A percentile compares a stretch with the other conserved stretches of the same genome.
Conservation (phyloP, 371 early-diverging fungal genomes). For the Mortierella sp. region DNA sequence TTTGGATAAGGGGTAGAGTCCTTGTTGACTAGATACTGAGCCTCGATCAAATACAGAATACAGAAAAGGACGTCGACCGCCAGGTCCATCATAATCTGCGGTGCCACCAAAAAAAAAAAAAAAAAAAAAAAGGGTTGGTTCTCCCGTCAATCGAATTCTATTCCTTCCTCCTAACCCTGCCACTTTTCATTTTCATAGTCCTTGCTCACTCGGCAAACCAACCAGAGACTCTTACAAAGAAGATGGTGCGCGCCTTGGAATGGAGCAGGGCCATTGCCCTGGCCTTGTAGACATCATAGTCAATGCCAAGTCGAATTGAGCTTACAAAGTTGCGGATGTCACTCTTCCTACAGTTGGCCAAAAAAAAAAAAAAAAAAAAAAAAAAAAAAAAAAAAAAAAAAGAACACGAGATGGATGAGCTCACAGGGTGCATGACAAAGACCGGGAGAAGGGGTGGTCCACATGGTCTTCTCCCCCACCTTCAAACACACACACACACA, state of each 20-base stretch:
- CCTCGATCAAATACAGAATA: conserved; percentile 72
- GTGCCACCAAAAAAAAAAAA: not conserved
- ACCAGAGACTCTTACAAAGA: conserved; percentile 29
- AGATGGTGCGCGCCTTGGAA: conserved; percentile 41
- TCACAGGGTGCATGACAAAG: no score
- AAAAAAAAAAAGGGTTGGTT: not conserved
- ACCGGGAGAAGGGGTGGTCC: no score
- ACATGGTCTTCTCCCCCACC: no score
- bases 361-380: no score
- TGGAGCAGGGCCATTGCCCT: conserved; percentile 36
- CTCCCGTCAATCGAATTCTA: not conserved
- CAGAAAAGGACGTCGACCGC: conserved; percentile 71
- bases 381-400: not conserved
- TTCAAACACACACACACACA: no score
- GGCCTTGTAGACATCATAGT: conserved; percentile 40
- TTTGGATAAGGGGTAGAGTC: conserved; percentile 15
- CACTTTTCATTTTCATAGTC: not conserved
- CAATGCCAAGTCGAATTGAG: conserved; percentile 33
- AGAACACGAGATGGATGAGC: no score
- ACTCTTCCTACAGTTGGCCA: conserved; percentile 20
- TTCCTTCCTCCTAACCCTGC: not conserved
- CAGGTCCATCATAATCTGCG: conserved; percentile 67
- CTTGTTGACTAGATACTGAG: conserved; percentile 64
- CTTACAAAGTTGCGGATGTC: conserved; percentile 39
- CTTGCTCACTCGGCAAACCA: not conserved